Evolutionary conservation across 2,329 filamentous ascomycete species (phyloP), one percentile per base, ranked within the genome.

Genomic region (Phaeosphaeria sp.): DNA sequence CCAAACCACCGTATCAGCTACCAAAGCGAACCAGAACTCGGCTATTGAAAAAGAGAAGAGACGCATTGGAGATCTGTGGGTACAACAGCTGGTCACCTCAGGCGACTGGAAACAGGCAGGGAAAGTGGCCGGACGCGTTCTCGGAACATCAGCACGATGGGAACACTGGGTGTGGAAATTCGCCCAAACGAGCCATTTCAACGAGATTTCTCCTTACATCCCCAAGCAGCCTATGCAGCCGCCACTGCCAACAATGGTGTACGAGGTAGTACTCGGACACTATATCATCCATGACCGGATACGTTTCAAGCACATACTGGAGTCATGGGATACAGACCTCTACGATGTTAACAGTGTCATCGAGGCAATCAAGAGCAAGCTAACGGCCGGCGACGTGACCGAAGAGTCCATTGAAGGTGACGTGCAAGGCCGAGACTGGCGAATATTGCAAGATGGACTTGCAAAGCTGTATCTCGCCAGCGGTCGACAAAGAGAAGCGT

Each of bases 81-180:
- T 99, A 33, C 89, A 93, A 59, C 91, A 97, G 68, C 84, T 98
- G 33, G 86, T 97, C 33, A 86, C 89, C 36, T 83, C 86, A 0
- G 84, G 87, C 9, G 84, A 94, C 60, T 99, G 95, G 95, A 74
- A 75, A 9, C 82, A 85, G 56, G 95, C 95, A 6, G 94, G 92
- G 0, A 84, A 90, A 68, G 83, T 96, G 3, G 94, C 93, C 57
- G 91, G 90, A 15, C 92, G 89, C 70, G 93, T 97, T 0, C 82
- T 99, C 1, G 88, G 88, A 44, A 92, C 89, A 1, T 87, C 92
- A 0, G 84, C 90, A 48, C 83, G 90, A 66, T 99, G 95, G 95
- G 93, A 98, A 78, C 92, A 96, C 69, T 98, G 94, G 93, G 90
- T 96, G 5, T 96, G 91, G 87, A 89, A 87, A 0, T 99, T 99